Percentiles rank a stretch among this genome's conserved stretches.
Evolutionary conservation across 1,284 basidiomycete genomes (phyloP).

Genomic region (Cryptococcus sp.): DNA sequence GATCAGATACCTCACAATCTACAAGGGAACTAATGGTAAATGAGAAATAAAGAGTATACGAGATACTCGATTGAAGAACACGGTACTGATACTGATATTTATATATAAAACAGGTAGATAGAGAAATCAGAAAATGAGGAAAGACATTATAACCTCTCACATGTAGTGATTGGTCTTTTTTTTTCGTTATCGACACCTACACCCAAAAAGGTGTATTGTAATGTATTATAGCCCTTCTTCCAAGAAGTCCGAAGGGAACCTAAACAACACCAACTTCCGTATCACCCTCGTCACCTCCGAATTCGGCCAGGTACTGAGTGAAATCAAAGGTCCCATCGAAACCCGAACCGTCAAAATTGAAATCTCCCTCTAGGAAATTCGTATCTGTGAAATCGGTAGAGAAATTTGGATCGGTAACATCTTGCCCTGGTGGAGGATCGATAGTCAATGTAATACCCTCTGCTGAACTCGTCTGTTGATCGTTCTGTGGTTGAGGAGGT

Average conservation of each 20-base stretch:
- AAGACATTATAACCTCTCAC: too few relatives aligned
- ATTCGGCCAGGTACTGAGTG: conserved; percentile 31
- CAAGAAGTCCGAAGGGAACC: not conserved
- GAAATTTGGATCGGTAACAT: not conserved
- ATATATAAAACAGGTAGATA: too few relatives aligned
- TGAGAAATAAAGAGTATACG: not conserved
- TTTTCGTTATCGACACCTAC: too few relatives aligned
- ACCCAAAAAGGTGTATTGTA: too few relatives aligned
- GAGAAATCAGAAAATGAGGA: too few relatives aligned
- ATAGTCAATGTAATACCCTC: not conserved
- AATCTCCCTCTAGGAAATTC: conserved; percentile 5
- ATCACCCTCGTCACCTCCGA: conserved; percentile 33
- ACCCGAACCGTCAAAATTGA: conserved; percentile 24
- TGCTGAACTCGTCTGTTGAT: not conserved
- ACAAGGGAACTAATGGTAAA: not conserved
- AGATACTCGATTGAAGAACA: too few relatives aligned
- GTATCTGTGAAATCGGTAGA: not conserved
- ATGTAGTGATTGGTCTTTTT: too few relatives aligned
- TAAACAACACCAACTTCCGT: conserved; percentile 19
- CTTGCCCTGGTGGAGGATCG: not conserved
- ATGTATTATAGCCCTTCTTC: too few relatives aligned
- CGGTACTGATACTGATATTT: too few relatives aligned
- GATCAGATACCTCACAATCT: too few relatives aligned
- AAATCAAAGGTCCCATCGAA: conserved; percentile 33
- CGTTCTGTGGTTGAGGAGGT: conserved; percentile 3